Percentiles rank a stretch among this genome's conserved stretches.
Conservation (phyloP, 345 rosid species). For the Geranium brycei region DNA sequence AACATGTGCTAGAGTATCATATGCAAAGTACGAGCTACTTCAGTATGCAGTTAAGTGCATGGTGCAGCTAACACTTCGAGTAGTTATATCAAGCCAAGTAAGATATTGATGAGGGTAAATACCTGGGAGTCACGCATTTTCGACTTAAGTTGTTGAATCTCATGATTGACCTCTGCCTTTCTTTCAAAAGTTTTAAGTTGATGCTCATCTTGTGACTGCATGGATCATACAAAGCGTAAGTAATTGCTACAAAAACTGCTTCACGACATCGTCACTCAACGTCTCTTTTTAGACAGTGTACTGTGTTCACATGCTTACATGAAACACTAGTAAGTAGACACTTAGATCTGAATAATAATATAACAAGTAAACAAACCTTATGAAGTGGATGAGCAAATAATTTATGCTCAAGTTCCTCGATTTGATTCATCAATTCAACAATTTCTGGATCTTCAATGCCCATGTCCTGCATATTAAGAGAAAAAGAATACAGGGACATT, state of each 20-base stretch:
- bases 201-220: slow-evolving; percentile 72
- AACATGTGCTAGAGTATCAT: neutral
- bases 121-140: slow-evolving; percentile 99
- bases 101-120: slow-evolving; percentile 7
- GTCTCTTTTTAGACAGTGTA: too few species aligned
- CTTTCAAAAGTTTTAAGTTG: slow-evolving; percentile 68
- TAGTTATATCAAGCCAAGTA: neutral
- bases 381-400: slow-evolving; percentile 73
- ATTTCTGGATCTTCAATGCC: slow-evolving; percentile 81
- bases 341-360: neutral
- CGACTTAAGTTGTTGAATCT: slow-evolving; percentile 82
- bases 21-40: neutral
- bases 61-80: neutral
- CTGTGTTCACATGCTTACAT: too few species aligned
- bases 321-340: neutral
- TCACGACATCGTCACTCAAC: too few species aligned
- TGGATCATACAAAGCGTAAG: slow-evolving; percentile 1
- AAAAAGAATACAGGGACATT: neutral
- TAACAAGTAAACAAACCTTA: slow-evolving; percentile 39
- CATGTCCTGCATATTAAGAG: slow-evolving; percentile 63
- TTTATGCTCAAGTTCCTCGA: slow-evolving; percentile 74
- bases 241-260: slow-evolving; percentile 8
- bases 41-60: neutral
- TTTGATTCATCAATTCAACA: slow-evolving; percentile 65
- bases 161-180: slow-evolving; percentile 90